These are phyloP conservation scores for Rhodotorula sp. DNA, from an alignment of 1,284 basidiomycete genomes.

Conservation along the genomic window DNA sequence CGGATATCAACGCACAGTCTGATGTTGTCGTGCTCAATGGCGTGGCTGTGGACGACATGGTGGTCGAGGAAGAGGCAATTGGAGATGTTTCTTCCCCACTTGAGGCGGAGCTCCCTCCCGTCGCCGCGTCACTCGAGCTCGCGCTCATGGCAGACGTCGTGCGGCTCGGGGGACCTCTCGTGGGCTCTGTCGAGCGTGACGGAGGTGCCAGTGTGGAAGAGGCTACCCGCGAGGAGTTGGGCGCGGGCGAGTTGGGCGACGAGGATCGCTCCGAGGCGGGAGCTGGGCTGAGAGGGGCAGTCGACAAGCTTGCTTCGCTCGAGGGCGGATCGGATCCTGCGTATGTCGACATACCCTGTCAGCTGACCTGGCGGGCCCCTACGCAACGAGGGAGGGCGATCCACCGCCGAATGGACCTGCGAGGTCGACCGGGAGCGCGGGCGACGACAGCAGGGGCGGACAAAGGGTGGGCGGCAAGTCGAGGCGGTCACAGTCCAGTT, in stretches of 20 bases:
- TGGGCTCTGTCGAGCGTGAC: neutral
- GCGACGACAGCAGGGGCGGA: neutral
- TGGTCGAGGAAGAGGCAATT: neutral
- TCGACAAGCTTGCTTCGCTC: no score
- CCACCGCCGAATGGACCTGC: no score
- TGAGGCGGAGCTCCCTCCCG: neutral
- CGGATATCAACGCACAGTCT: neutral
- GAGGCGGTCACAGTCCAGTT: neutral
- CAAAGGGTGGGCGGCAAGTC: neutral
- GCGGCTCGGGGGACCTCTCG: neutral
- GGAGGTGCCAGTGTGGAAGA: neutral
- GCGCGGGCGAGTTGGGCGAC: neutral
- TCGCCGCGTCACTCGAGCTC: neutral
- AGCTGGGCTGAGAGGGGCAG: neutral
- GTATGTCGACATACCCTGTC: no score
- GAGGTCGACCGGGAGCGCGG: neutral
- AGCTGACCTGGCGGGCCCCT: no score
- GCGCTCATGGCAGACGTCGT: neutral
- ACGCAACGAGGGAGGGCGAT: no score
- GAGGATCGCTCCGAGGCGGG: neutral
- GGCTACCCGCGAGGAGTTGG: neutral
- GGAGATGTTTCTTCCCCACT: neutral
- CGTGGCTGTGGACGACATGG: slow-evolving; percentile 10
- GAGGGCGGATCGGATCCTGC: no score
- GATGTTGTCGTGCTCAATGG: neutral